These are phyloP conservation scores for Cynanchum wilfordii DNA, from an alignment of 257 asterid species.

Conservation along the genomic window DNA sequence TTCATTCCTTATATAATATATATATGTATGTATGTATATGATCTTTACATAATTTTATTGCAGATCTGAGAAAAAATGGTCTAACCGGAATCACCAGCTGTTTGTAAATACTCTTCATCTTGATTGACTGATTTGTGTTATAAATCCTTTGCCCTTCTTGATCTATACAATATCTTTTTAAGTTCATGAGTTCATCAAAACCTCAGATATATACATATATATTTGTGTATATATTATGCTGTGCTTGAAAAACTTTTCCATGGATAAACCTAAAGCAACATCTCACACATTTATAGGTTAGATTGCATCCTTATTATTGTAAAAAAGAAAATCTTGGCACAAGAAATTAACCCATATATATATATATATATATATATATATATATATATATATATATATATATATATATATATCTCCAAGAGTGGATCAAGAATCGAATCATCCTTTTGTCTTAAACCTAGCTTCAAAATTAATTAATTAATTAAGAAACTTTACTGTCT, in stretches of 20 bases:
- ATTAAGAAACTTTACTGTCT: too few relatives aligned
- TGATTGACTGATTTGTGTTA: background rate
- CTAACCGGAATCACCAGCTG: background rate
- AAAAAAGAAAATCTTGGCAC: background rate
- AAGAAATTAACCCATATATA: too few relatives aligned
- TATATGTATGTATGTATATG: background rate
- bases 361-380: too few relatives aligned
- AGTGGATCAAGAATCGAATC: too few relatives aligned
- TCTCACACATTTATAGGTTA: slow-evolving; percentile 5
- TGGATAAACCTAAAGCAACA: slow-evolving; percentile 11
- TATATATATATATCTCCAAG: too few relatives aligned
- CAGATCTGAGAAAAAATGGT: slow-evolving; percentile 4
- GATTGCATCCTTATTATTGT: background rate
- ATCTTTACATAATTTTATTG: slow-evolving; percentile 12
- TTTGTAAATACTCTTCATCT: background rate
- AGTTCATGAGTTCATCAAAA: background rate
- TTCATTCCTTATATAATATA: background rate
- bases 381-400: too few relatives aligned
- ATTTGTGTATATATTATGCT: too few relatives aligned
- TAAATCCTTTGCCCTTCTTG: background rate
- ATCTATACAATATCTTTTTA: background rate
- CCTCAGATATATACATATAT: background rate
- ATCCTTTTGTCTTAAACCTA: too few relatives aligned
- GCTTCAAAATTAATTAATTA: too few relatives aligned
- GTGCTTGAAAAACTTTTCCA: background rate